Evolutionary conservation across 1,139 yeast genomes (phyloP).

Genomic region (Scheffersomyces insectosa): DNA sequence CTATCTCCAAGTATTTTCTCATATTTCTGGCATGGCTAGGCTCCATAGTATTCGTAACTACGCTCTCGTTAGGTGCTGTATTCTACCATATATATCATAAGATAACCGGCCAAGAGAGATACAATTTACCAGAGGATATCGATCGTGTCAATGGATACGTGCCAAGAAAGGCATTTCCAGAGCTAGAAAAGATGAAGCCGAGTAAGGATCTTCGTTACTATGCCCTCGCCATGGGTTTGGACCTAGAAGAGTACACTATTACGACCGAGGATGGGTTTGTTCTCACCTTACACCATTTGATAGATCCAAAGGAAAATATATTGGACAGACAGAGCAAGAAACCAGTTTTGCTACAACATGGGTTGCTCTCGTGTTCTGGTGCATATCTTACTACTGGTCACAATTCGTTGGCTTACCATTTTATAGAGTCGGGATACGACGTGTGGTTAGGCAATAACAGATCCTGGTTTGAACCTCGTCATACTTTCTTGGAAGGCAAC

Average conservation of each 20-base stretch:
- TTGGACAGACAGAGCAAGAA: constrained; percentile 29
- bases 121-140: constrained; percentile 8
- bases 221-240: constrained; percentile 59
- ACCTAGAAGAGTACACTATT: constrained; percentile 57
- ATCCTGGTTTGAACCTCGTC: constrained; percentile 77
- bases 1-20: constrained; percentile 18
- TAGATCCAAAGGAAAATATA: constrained; percentile 49
- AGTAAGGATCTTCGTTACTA: constrained; percentile 60
- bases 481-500: constrained; percentile 40
- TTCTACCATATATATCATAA: constrained; percentile 27
- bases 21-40: constrained; percentile 28
- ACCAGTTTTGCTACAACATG: constrained; percentile 81
- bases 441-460: constrained; percentile 95
- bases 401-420: constrained; percentile 68
- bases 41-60: constrained; percentile 29
- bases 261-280: constrained; percentile 81
- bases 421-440: constrained; percentile 69
- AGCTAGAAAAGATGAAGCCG: constrained; percentile 29
- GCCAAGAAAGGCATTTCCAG: constrained; percentile 33
- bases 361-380: constrained; percentile 83
- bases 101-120: constrained; percentile 24
- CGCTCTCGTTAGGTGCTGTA: constrained; percentile 26
- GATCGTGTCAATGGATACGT: constrained; percentile 18
- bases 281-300: constrained; percentile 61
- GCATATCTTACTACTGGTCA: constrained; percentile 79